Evolutionary conservation across 2,329 filamentous ascomycete species (phyloP).

Genomic region (Colletotrichum acutatum): DNA sequence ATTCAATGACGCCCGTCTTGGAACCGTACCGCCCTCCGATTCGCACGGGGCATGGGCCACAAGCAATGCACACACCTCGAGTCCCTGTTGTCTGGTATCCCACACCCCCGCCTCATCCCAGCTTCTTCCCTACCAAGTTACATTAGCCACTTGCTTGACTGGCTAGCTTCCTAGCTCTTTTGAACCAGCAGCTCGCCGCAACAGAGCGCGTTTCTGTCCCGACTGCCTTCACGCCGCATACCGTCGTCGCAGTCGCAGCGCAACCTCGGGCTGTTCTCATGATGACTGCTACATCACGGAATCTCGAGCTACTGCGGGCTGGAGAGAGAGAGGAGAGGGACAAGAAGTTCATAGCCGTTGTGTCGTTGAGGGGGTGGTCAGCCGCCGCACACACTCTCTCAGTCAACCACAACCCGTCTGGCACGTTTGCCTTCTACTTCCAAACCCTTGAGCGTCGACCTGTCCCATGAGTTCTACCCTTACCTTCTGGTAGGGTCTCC

Average conservation of each 20-base stretch:
- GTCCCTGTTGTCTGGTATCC: constrained; percentile 20
- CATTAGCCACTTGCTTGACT: constrained; percentile 29
- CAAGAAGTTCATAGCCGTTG: constrained; percentile 1
- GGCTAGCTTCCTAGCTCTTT: neutral
- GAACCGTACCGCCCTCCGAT: constrained; percentile 4
- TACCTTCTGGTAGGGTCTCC: constrained; percentile 9
- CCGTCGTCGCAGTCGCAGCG: neutral
- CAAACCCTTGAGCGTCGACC: constrained; percentile 23
- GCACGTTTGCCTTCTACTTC: constrained; percentile 9
- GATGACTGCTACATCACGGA: constrained; percentile 1
- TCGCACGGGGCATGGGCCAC: neutral
- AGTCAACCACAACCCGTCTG: neutral
- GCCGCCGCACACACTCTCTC: constrained; percentile 20
- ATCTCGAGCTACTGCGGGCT: neutral
- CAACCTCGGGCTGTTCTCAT: neutral
- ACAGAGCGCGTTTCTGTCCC: neutral
- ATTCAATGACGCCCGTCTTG: constrained; percentile 7
- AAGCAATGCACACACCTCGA: neutral
- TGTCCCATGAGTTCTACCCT: constrained; percentile 6
- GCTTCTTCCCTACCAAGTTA: constrained; percentile 18
- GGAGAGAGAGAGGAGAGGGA: neutral
- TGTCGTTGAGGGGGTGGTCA: constrained; percentile 15
- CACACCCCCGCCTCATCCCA: constrained; percentile 26
- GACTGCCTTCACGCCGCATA: neutral
- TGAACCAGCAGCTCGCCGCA: neutral